Evolutionary conservation across 768 basidiomycete genomes (phyloP), one percentile per base, ranked within the genome.

Genomic region (Lentinula guzmanii): DNA sequence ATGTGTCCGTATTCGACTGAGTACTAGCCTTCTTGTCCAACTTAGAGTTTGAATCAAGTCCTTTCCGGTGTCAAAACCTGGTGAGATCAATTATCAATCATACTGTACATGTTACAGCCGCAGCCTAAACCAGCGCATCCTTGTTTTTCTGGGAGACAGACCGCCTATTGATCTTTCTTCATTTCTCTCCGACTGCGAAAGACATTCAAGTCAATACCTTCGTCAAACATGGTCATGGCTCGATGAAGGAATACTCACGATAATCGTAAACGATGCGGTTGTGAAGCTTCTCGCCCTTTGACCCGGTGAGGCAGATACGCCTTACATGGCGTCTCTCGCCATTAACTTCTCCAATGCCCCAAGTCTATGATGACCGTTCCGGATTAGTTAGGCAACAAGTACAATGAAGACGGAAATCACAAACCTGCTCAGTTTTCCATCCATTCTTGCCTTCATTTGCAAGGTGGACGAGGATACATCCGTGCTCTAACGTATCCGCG

Each of bases 371-470:
- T 35, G 13, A 8, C 10, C 7, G 28, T 48, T 31, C 16, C 11
- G 31, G 11, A 16, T 28, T 10, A 52, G 37, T 2, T 43, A 41
- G 10, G 18, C 33, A 34, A 13, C 18, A 48, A 18, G 10, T 28
- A 16, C 35, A 24, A 53, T 59, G 34, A 28, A 56, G 16, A 35
- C 28, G 1, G 10, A 18, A 33, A 24, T 34, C 51, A 33, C 42
- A 16, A 35, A 37, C 68, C 72, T 31, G 69, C 69, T 9, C 74
- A 76, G 63, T 77, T 74, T 75, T 76, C 75, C 69, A 74, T 74
- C 45, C 76, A 76, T 5, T 75, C 78, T 69, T 74, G 73, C 61
- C 76, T 75, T 16, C 76, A 75, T 0, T 70, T 72, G 65, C 75
- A 52, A 54, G 37, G 39, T 54, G 53, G 18, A 54, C 53, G 9